Conservation (phyloP, 768 basidiomycete species). For the Rhizopogon salebrosus region DNA sequence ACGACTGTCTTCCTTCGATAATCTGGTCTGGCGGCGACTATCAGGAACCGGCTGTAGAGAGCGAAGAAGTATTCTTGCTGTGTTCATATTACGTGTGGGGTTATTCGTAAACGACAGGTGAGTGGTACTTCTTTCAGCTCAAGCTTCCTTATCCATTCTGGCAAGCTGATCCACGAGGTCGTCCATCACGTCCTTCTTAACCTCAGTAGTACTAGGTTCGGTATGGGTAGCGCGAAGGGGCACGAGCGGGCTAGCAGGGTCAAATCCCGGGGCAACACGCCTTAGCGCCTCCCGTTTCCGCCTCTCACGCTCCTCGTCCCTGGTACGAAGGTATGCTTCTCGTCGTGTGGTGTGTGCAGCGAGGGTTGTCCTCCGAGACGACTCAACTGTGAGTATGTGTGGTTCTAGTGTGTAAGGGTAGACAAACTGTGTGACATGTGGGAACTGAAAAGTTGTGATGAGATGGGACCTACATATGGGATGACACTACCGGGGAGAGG, state of each 20-base stretch:
- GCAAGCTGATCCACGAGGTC: slow-evolving; percentile 80
- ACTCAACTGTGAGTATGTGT: slow-evolving; percentile 73
- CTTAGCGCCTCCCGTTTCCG: slow-evolving; percentile 60
- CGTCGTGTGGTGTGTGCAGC: slow-evolving; percentile 61
- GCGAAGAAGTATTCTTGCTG: too few species aligned
- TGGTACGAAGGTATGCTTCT: slow-evolving; percentile 62
- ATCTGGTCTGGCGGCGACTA: too few species aligned
- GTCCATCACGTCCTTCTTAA: slow-evolving; percentile 63
- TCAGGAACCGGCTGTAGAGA: too few species aligned
- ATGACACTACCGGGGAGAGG: slow-evolving; percentile 88
- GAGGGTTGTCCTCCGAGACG: slow-evolving; percentile 63
- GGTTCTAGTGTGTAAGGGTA: slow-evolving; percentile 94
- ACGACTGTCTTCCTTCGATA: too few species aligned
- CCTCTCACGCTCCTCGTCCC: slow-evolving; percentile 75
- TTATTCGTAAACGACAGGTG: too few species aligned
- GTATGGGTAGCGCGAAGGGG: slow-evolving; percentile 14
- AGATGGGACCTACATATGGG: slow-evolving; percentile 61
- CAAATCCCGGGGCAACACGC: slow-evolving; percentile 81
- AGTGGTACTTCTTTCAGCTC: too few species aligned
- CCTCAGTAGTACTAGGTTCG: slow-evolving; percentile 6
- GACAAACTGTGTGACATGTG: slow-evolving; percentile 63
- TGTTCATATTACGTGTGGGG: too few species aligned
- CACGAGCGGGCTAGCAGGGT: slow-evolving; percentile 47
- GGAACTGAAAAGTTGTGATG: neutral
- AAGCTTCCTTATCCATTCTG: slow-evolving; percentile 40